Conservation (phyloP, 352 stramenopile genomes). For the Thraustotheca clavata region DNA sequence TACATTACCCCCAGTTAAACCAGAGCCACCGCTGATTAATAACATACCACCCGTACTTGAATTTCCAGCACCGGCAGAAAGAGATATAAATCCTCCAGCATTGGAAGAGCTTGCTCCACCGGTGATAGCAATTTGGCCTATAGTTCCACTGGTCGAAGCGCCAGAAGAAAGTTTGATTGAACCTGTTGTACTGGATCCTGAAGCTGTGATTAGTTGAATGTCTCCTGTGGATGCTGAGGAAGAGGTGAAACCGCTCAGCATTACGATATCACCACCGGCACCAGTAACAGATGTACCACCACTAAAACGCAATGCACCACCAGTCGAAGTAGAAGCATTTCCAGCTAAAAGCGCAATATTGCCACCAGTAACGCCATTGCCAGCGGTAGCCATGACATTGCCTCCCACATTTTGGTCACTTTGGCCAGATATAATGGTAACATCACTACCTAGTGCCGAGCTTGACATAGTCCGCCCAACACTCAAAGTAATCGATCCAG, state of each 20-base stretch:
- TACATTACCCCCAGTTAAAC: constrained; percentile 5
- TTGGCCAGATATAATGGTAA: neutral
- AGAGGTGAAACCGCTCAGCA: neutral
- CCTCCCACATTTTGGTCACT: constrained; percentile 1
- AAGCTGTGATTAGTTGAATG: constrained; percentile 6
- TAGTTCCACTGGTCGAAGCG: neutral
- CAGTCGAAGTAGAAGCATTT: neutral
- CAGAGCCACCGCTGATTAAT: neutral
- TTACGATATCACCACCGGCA: constrained; percentile 5
- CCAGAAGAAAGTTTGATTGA: neutral
- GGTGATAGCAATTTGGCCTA: neutral
- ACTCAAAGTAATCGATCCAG: neutral
- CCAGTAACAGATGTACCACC: neutral
- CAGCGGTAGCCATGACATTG: neutral
- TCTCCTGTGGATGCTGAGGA: neutral
- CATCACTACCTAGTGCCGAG: neutral
- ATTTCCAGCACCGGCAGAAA: neutral
- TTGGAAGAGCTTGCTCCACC: neutral
- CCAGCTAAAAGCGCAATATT: constrained; percentile 6
- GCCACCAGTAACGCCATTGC: constrained; percentile 9
- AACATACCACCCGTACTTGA: neutral
- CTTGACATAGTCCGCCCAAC: neutral
- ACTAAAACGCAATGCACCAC: neutral
- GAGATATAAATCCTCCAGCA: neutral
- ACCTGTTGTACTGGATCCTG: neutral